Evolutionary conservation across 2,329 filamentous ascomycete genomes (phyloP).

Genomic region (Mycosphaerella sp.): DNA sequence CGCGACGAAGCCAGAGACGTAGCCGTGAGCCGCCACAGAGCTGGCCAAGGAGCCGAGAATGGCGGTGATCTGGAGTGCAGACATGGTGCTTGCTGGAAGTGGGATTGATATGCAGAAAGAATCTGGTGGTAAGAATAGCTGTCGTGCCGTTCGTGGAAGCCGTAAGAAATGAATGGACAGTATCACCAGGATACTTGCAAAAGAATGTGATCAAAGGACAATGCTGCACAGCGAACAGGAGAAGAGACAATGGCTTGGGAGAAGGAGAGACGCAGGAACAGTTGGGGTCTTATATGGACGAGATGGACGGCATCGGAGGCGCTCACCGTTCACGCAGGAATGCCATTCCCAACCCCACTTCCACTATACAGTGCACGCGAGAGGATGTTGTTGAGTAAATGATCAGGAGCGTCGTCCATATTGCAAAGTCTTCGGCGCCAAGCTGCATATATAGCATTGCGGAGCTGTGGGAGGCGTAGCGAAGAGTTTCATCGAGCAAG

Average conservation of each 20-base stretch:
- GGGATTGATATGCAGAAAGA: background rate
- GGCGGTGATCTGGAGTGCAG: constrained; percentile 25
- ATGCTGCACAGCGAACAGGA: constrained; percentile 10
- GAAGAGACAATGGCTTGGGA: background rate
- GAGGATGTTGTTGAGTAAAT: background rate
- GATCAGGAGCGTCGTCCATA: background rate
- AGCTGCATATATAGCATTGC: background rate
- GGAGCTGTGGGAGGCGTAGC: background rate
- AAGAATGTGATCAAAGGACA: constrained; percentile 6
- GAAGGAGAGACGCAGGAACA: background rate
- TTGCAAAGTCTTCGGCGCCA: background rate
- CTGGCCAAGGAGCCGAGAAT: constrained; percentile 32
- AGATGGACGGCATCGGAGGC: background rate
- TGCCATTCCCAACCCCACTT: background rate
- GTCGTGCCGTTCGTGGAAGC: background rate
- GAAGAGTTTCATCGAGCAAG: background rate
- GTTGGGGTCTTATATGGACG: constrained; percentile 2
- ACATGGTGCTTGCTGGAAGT: constrained; percentile 20
- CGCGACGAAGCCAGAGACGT: constrained; percentile 41
- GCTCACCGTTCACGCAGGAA: constrained; percentile 1
- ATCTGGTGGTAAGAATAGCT: background rate
- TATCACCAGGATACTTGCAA: constrained; percentile 15
- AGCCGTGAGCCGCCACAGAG: constrained; percentile 43
- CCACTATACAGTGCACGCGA: background rate
- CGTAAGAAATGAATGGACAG: constrained; percentile 8